A percentile compares a stretch with the other conserved stretches of the same genome.
Evolutionary conservation across 2,329 filamentous ascomycete genomes (phyloP).

Genomic region (Setomelanomma holmii): DNA sequence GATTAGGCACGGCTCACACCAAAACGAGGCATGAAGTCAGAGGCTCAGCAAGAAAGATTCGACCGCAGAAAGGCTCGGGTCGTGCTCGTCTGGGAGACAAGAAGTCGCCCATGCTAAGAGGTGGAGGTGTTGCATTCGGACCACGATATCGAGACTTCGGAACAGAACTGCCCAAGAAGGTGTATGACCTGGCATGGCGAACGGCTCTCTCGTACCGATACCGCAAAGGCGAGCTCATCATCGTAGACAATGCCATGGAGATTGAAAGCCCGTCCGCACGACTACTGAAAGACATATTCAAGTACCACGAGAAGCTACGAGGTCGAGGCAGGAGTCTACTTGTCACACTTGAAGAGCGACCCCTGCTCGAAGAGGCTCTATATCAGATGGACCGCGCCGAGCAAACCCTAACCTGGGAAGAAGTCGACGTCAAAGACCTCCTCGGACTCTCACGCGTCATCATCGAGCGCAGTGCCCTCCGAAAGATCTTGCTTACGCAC

Average conservation of each 20-base stretch:
- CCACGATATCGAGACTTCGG: constrained; percentile 91
- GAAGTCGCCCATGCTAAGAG: constrained; percentile 81
- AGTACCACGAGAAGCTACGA: constrained; percentile 65
- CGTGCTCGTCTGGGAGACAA: constrained; percentile 78
- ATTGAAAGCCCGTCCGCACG: constrained; percentile 69
- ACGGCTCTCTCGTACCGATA: constrained; percentile 94
- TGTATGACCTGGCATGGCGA: constrained; percentile 95
- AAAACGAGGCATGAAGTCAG: constrained; percentile 74
- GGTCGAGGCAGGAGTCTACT: constrained; percentile 37
- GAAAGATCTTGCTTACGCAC: constrained; percentile 67
- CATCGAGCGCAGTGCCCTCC: constrained; percentile 82
- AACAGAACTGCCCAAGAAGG: constrained; percentile 81
- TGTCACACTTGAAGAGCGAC: constrained; percentile 37
- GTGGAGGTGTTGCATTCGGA: constrained; percentile 89
- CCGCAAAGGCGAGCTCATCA: constrained; percentile 81
- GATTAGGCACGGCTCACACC: constrained; percentile 73
- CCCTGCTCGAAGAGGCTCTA: constrained; percentile 71
- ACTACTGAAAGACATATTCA: constrained; percentile 72
- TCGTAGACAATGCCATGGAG: constrained; percentile 80
- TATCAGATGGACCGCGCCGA: constrained; percentile 71
- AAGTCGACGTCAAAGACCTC: constrained; percentile 95
- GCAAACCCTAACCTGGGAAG: constrained; percentile 71
- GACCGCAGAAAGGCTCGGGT: constrained; percentile 87
- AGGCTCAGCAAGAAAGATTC: constrained; percentile 82
- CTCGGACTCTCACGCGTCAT: constrained; percentile 84